These are phyloP conservation scores for Penicillium sumatraense DNA, from an alignment of 2,329 filamentous ascomycete genomes.

Conservation along the genomic window DNA sequence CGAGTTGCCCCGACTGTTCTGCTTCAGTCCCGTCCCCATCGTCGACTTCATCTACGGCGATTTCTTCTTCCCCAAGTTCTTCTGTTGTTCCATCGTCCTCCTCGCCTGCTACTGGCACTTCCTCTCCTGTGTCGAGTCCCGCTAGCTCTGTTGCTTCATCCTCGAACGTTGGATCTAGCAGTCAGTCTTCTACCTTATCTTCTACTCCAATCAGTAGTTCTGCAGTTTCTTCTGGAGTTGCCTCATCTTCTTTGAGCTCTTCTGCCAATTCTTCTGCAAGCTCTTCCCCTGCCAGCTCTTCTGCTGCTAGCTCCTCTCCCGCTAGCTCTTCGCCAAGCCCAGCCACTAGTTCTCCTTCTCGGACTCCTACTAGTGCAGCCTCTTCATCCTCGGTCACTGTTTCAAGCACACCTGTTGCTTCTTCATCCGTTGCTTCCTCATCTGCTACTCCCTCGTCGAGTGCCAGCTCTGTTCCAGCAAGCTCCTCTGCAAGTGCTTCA, in stretches of 20 bases:
- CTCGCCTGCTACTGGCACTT: constrained; percentile 2
- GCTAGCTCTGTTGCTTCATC: not conserved
- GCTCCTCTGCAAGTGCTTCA: not conserved
- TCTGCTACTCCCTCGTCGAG: not conserved
- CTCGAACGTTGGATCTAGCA: not conserved
- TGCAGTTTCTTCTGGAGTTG: not conserved
- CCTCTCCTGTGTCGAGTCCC: not conserved
- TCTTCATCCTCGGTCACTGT: not conserved
- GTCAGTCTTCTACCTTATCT: not conserved
- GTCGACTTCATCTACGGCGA: not conserved
- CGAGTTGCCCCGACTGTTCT: constrained; percentile 1
- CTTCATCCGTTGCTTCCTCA: not conserved
- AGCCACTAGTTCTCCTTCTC: not conserved
- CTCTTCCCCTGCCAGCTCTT: not conserved
- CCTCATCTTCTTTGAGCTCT: not conserved
- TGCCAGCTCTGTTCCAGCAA: not conserved
- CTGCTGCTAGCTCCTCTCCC: not conserved
- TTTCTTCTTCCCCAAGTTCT: not conserved
- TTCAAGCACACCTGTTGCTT: not conserved
- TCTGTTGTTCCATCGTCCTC: not conserved
- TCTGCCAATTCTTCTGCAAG: not conserved
- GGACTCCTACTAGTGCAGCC: not conserved
- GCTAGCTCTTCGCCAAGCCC: not conserved
- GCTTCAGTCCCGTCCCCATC: not conserved
- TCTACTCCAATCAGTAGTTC: not conserved